A percentile compares a stretch with the other conserved stretches of the same genome.
Conservation (phyloP, 768 basidiomycete species). For the Suillus paluster region DNA sequence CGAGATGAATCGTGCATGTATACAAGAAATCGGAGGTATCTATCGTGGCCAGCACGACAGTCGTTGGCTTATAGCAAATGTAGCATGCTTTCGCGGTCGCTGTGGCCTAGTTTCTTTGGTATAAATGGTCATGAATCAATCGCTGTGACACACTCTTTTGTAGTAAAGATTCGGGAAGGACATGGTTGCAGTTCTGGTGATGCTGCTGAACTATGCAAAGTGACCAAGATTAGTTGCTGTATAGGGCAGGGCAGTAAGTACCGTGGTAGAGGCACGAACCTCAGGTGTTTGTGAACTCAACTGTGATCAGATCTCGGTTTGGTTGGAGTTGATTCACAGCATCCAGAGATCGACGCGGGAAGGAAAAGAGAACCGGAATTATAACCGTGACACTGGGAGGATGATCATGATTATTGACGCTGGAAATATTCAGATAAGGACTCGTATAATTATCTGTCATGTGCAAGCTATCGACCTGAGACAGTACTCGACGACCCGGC, state of each 20-base stretch:
- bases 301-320: not conserved
- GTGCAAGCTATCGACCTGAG: conserved; percentile 7
- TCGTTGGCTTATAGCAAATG: conserved; percentile 80
- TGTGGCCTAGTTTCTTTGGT: conserved; percentile 55
- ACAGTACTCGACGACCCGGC: too few species aligned
- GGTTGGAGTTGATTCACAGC: not conserved
- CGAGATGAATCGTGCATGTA: conserved; percentile 79
- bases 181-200: conserved; percentile 41
- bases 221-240: not conserved
- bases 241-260: too few species aligned
- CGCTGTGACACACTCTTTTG: conserved; percentile 67
- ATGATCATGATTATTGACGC: conserved; percentile 10
- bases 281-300: not conserved
- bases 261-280: not conserved
- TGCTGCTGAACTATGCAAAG: not conserved
- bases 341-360: conserved; percentile 1
- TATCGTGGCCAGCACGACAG: conserved; percentile 82
- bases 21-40: conserved; percentile 88
- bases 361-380: not conserved
- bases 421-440: not conserved
- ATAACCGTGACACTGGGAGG: not conserved
- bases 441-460: not conserved
- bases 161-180: conserved; percentile 87
- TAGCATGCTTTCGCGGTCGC: conserved; percentile 81
- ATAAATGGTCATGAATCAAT: conserved; percentile 9